Base-by-base conservation (phyloP, 805 yeast species). In the Candida maltosa region DNA sequence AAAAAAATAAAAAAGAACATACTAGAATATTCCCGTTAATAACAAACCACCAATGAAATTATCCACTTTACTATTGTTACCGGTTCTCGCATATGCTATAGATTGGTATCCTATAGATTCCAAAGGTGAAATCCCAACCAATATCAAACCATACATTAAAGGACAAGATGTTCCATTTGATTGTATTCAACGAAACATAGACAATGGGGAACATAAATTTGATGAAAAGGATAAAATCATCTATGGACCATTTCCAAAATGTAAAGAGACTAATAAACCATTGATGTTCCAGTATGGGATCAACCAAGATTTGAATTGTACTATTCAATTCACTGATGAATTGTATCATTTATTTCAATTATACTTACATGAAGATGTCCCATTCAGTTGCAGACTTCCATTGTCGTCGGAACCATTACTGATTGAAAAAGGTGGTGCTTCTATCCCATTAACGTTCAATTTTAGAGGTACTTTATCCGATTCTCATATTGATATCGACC, bases 321-420 rank as follows among this genome's bases (percentile, higher is more conserved):
- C 89, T 2, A 60, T 84, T 17, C 58, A 59, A 5, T 69, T 84
- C 32, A 66, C 73, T 10, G 91, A 84, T 54, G 82, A 79, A 45
- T 48, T 77, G 26, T 84, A 73, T 51, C 93, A 84, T 50, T 53
- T 83, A 39, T 80, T 84, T 55, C 91, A 84, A 59, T 62, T 83
- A 31, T 83, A 83, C 52, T 62, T 84, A 28, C 93, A 84, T 54
- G 83, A 83, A 51, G 93, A 84, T 52, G 78, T 74, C 6, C 93
- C 93, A 19, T 76, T 79, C 51, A 72, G 83, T 31, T 84, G 93
- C 54, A 64, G 82, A 37, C 45, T 81, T 7, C 83, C 84, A 3
- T 54, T 76, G 31, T 62, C 70, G 39, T 59, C 72, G 14, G 69
- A 62, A 31, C 61, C 61, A 24, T 59, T 64, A 36, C 60, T 65